phyloP scores from a whole-genome alignment of 768 basidiomycete species.

The Floccularia luteovirens region DNA sequence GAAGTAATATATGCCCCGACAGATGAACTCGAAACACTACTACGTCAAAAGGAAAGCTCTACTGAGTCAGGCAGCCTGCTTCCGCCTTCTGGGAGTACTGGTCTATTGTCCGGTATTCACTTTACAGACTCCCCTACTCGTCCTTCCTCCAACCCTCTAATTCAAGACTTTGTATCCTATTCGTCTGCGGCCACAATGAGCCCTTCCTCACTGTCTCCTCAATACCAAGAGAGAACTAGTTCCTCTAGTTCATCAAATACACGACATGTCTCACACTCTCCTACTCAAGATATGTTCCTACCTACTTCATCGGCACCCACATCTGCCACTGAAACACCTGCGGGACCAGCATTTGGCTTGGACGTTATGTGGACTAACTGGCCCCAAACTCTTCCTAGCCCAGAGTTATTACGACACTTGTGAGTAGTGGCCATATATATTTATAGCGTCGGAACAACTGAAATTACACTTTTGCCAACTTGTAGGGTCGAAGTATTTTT shows the following conservation, averaged over 20 bases:
- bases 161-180: conserved; percentile 6
- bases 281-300: conserved; percentile 13
- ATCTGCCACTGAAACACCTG: conserved; percentile 7
- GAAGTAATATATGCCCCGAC: conserved; percentile 2
- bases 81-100: conserved; percentile 3
- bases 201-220: conserved; percentile 6
- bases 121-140: neutral
- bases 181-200: conserved; percentile 2
- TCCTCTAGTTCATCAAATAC: conserved; percentile 6
- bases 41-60: conserved; percentile 48
- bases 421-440: conserved; percentile 19
- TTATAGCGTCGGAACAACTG: conserved; percentile 1
- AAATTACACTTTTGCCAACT: conserved; percentile 2
- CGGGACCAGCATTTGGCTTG: conserved; percentile 18
- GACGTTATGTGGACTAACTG: conserved; percentile 49
- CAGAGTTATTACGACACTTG: conserved; percentile 59
- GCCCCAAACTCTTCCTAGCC: conserved; percentile 57
- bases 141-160: conserved; percentile 1
- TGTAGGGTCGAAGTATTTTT: conserved; percentile 74
- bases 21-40: conserved; percentile 66
- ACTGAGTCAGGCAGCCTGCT: conserved; percentile 7
- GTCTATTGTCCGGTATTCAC: neutral
- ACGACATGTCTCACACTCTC: conserved; percentile 16
- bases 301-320: conserved; percentile 8
- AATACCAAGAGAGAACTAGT: conserved; percentile 8